A percentile compares a stretch with the other conserved stretches of the same genome.
Evolutionary conservation across 306 rosid species (phyloP).

Genomic region (Calophaca sinica): DNA sequence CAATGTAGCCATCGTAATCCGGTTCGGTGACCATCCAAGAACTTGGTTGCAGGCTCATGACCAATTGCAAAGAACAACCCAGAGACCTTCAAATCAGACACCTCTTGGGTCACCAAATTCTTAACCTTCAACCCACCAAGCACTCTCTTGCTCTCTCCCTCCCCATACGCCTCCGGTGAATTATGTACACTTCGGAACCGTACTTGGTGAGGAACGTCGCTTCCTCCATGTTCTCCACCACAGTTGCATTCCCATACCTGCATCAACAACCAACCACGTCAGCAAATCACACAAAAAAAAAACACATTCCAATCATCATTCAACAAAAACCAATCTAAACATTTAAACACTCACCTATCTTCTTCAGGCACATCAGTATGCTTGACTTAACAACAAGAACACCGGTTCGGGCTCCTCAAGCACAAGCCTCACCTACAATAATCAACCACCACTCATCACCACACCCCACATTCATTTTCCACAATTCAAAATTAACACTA

Average conservation of each 20-base stretch:
- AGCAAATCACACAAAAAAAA: background rate
- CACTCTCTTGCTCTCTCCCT: conserved; percentile 40
- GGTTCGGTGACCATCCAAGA: conserved; percentile 73
- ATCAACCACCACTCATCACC: background rate
- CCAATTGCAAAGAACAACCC: conserved; percentile 91
- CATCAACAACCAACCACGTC: conserved; percentile 24
- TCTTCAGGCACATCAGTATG: conserved; percentile 91
- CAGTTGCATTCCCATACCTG: conserved; percentile 96
- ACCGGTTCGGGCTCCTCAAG: conserved; percentile 87
- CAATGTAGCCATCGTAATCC: conserved; percentile 73
- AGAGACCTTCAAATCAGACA: conserved; percentile 69
- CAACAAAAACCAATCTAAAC: background rate
- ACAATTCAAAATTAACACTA: background rate
- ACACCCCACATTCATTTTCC: background rate
- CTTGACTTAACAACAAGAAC: conserved; percentile 72
- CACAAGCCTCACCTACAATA: conserved; percentile 76
- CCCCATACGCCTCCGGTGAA: conserved; percentile 75
- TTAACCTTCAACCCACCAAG: conserved; percentile 80
- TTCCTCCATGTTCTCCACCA: conserved; percentile 96
- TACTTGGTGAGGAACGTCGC: conserved; percentile 84
- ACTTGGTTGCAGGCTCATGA: conserved; percentile 87
- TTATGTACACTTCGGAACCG: conserved; percentile 74
- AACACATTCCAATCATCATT: background rate
- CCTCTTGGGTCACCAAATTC: conserved; percentile 60
- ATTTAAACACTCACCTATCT: conserved; percentile 71